Evolutionary conservation across 306 rosid species (phyloP), one percentile per base, ranked within the genome.

Genomic region (Trifolium subterraneum): DNA sequence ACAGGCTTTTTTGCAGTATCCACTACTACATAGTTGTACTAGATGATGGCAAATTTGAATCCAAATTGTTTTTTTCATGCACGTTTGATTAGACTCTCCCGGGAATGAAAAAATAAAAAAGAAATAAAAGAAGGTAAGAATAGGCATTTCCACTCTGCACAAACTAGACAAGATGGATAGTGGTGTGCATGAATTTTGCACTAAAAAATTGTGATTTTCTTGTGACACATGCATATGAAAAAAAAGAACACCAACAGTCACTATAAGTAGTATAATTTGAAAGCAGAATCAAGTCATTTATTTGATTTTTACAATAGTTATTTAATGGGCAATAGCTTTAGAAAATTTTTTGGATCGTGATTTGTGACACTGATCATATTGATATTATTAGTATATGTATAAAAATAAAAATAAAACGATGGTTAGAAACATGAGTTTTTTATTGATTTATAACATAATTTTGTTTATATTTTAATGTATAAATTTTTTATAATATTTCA

Each of bases 1-100:
- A 82, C 86, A 81, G 80, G 80, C 86, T 44, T 83, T 82, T 79
- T 72, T 45, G 86, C 77, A 75, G 79, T 44, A 31, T 76, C 84
- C 86, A 81, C 83, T 75, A 71, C 15, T 75, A 71, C 15, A 56
- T 13, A 38, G 20, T 47, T 70, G 60, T 78, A 58, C 81, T 48
- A 77, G n/a, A 73, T 77, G n/a, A 73, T 77, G 80, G 72, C 87
- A 80, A 63, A 36, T 65, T 78, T 77, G 64, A 78, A 75, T 35
- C 60, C 74, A 44, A 12, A 4, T 63, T 38, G 73, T 52, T 73
- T 52, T 73, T 65, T 33, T 7, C 56, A 66, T 71, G 41, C 54
- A 66, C 36, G 6, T 25, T 50, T 83, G 84, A 79, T 50, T 59
- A 39, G 81, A 83, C 84, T 16, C 73, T 48, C 73, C n/a, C 47